A percentile compares a stretch with the other conserved stretches of the same genome.
These are phyloP conservation scores for Aegilops tauschii DNA, from an alignment of 176 grass and related monocot species.

Conservation along the genomic window DNA sequence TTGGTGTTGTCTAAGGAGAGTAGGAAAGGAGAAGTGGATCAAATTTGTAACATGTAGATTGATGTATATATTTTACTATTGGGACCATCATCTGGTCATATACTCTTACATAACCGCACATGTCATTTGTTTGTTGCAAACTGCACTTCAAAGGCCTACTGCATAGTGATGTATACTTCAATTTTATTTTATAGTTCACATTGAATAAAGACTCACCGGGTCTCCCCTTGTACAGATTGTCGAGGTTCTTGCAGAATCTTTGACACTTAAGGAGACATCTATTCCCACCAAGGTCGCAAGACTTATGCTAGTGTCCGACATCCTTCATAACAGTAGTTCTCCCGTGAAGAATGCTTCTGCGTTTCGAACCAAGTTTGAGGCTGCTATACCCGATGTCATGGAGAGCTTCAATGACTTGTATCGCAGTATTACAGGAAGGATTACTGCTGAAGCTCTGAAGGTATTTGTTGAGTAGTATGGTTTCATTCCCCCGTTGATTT, in stretches of 20 bases:
- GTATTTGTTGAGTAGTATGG: slow-evolving; percentile 37
- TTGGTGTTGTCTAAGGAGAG: not conserved
- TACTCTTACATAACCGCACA: not conserved
- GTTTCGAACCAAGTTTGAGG: slow-evolving; percentile 94
- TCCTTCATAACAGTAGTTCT: slow-evolving; percentile 97
- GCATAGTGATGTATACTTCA: not conserved
- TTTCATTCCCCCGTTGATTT: slow-evolving; percentile 22
- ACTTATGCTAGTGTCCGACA: slow-evolving; percentile 95
- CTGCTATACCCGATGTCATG: slow-evolving; percentile 79
- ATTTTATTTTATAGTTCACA: slow-evolving; percentile 5
- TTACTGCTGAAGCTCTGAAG: slow-evolving; percentile 98
- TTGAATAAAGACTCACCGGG: slow-evolving; percentile 4
- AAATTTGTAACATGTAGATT: not conserved
- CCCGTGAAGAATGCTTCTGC: slow-evolving; percentile 97
- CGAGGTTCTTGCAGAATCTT: slow-evolving; percentile 91
- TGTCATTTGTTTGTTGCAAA: not conserved
- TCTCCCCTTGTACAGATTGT: slow-evolving; percentile 67
- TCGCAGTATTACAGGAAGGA: slow-evolving; percentile 85
- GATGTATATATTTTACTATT: not conserved
- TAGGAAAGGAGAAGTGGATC: not conserved
- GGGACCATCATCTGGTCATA: not conserved
- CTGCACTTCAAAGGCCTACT: not conserved
- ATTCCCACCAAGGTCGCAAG: slow-evolving; percentile 97
- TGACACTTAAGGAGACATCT: slow-evolving; percentile 89
- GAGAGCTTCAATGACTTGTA: slow-evolving; percentile 98